Evolutionary conservation across 1,284 basidiomycete species (phyloP), one percentile per base, ranked within the genome.

Genomic region (Boletus sp.): DNA sequence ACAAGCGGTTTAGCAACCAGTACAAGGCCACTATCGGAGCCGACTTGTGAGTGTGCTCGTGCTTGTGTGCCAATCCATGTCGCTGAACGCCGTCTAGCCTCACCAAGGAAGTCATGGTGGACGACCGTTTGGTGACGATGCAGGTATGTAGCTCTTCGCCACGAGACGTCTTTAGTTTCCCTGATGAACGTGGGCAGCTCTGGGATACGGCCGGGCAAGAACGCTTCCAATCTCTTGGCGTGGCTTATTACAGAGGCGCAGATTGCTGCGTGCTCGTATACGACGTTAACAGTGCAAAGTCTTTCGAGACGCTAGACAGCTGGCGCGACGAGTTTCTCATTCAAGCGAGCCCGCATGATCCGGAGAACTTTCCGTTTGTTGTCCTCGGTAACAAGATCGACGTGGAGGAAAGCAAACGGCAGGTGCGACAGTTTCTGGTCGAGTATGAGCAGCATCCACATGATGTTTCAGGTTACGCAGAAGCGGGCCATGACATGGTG

Each of bases 401-500:
- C 76, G 92, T 98, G 71, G 97, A 99, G 79, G 96, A 99, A 81
- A 92, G 89, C 74, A 99, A 98, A 79, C 87, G 97, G 65, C 95
- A 97, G 87, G 96, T 95, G 61, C 59, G 84, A 74, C 11, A 0
- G 39, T 27, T 18, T 35, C 46, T 42, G 20, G 39, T 42, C 33
- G 43, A 22, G 33, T 22, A 42, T 22, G 53, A 49, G n/a, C 18
- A 3, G n/a, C 51, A 4, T 18, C 18, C 35, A 53, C 48, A 65
- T 42, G 22, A 35, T 42, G 41, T 50, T 44, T 41, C 45, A 96
- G 94, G 95, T 98, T 29, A 95, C 94, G 11, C 97, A 99, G 86
- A 99, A 99, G 77, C 91, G 97, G 53, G 97, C 97, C 24, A 98
- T 99, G 95, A 94, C 94, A 11, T 99, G 97, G 97, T 99, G 97